phyloP scores from a whole-genome alignment of 1,139 yeast species.

The Debaryomycetaceae sp. region DNA sequence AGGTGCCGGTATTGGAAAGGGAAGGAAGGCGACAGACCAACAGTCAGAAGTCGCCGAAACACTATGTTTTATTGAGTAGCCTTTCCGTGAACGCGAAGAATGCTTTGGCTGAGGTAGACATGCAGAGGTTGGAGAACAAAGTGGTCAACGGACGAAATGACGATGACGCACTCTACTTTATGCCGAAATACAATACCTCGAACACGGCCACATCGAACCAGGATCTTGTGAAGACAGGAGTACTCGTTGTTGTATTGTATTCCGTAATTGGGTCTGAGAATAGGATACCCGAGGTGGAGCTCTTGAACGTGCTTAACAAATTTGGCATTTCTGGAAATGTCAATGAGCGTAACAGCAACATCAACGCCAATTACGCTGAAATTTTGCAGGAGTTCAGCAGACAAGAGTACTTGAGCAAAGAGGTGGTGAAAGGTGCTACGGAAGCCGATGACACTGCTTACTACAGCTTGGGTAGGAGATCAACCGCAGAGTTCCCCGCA shows the following conservation, averaged over 20 bases:
- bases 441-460: constrained; percentile 16
- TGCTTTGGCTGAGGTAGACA: constrained; percentile 22
- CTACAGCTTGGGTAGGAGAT: constrained; percentile 32
- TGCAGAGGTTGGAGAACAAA: constrained; percentile 1
- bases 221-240: constrained; percentile 30
- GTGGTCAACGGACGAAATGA: constrained; percentile 9
- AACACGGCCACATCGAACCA: constrained; percentile 16
- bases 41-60: not conserved
- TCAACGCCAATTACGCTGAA: constrained; percentile 20
- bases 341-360: constrained; percentile 20
- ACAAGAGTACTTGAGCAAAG: constrained; percentile 28
- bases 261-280: constrained; percentile 34
- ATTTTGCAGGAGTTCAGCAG: constrained; percentile 29
- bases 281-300: constrained; percentile 25
- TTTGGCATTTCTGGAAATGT: constrained; percentile 29
- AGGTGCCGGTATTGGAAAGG: constrained; percentile 11
- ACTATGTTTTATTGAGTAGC: constrained; percentile 17
- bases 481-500: constrained; percentile 34
- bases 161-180: constrained; percentile 13
- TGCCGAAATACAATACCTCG: constrained; percentile 13
- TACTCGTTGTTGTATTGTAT: constrained; percentile 23
- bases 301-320: constrained; percentile 17
- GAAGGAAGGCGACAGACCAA: not conserved
- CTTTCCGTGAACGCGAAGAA: constrained; percentile 18
- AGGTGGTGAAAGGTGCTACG: constrained; percentile 10